phyloP scores from a whole-genome alignment of 768 basidiomycete genomes.

The Galerina sulciceps region DNA sequence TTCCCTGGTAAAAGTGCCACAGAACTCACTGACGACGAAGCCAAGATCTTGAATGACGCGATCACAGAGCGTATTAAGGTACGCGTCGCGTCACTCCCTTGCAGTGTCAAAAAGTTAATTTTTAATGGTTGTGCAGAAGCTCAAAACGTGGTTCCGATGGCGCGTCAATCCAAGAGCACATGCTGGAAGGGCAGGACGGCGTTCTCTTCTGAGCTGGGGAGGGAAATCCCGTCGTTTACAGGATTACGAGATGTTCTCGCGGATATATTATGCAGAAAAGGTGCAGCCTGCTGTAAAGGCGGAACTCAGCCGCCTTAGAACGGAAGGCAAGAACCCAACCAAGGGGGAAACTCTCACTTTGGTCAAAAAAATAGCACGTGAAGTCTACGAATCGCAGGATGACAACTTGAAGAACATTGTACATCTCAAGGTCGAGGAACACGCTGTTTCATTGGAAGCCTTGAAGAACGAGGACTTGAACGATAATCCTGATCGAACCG shows the following conservation, averaged over 20 bases:
- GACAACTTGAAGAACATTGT: neutral
- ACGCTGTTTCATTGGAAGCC: neutral
- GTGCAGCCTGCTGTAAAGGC: slow-evolving; percentile 1
- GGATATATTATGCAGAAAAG: neutral
- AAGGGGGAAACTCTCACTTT: neutral
- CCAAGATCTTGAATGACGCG: neutral
- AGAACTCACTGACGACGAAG: neutral
- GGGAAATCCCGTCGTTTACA: neutral
- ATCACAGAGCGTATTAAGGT: neutral
- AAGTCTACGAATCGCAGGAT: neutral
- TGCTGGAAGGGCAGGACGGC: neutral
- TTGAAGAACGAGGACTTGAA: neutral
- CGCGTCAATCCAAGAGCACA: neutral
- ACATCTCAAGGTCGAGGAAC: neutral
- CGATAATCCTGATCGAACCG: neutral
- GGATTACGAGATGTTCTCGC: slow-evolving; percentile 2
- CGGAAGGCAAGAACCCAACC: neutral
- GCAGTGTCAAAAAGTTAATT: too few relatives aligned
- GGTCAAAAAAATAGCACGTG: neutral
- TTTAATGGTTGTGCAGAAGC: neutral
- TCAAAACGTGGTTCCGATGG: slow-evolving; percentile 11
- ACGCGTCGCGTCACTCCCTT: too few relatives aligned
- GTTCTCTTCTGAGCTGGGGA: neutral
- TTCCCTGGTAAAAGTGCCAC: neutral
- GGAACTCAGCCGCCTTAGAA: neutral